Base-by-base conservation (phyloP, 306 rosid genomes). In the Vicia faba region DNA sequence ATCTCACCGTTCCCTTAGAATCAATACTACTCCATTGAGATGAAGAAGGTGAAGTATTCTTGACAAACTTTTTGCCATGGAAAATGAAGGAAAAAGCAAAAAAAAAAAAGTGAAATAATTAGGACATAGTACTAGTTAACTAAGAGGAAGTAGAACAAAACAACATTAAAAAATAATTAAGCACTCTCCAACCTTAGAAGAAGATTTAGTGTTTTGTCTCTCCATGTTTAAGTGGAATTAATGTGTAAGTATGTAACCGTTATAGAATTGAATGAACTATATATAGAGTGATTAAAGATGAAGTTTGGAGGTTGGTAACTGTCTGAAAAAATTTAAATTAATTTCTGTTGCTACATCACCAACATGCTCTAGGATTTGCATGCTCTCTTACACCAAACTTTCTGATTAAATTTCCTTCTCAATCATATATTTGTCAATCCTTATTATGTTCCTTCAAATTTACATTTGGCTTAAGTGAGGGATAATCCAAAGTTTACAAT, bases 351-450 rank as follows among this genome's bases (percentile, higher is more conserved):
- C 92, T 57, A 84, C 87, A 89, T 92, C 98, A 84, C 86, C 81
- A 82, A 55, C 90, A 84, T 80, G 75, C 80, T 77, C 58, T 77
- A 33, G 65, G 71, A 74, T 69, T 82, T 80, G 78, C 86, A 87
- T 74, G 87, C 82, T 81, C 69, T 88, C 85, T 66, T 74, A 75
- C 78, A 92, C 96, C 98, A 85, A 89, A 84, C 96, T 85, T 87
- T 92, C 95, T 89, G 98, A 92, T 92, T 82, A 84, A 92, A 87
- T 80, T 81, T 92, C 96, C 83, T 88, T 87, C 95, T 92, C 98
- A 83, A 35, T 2, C 79, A 62, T 65, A 63, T 72, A 77, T 65
- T 80, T 85, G 68, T 89, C 85, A 72, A 64, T 18, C 51, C 78
- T 74, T 25, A 9, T 64, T 33, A 44, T 72, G 87, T 87, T 84